These are phyloP conservation scores for Vickermania spadyakhi DNA, from an alignment of 208 protist genomes.

Conservation along the genomic window DNA sequence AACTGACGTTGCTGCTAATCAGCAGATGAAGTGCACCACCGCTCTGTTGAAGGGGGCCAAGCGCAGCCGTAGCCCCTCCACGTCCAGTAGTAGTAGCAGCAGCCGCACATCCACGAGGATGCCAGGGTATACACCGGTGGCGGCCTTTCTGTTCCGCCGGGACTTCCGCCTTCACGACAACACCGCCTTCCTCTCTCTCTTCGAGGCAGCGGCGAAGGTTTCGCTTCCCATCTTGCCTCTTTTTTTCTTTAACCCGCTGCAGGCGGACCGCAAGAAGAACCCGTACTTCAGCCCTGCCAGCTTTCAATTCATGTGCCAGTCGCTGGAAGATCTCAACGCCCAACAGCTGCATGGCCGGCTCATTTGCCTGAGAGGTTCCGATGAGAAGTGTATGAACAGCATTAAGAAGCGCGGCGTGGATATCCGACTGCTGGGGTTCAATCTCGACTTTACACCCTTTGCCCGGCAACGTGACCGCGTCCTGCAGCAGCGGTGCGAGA, in stretches of 20 bases:
- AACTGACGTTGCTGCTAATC: too few species aligned
- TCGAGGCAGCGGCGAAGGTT: conserved; percentile 10
- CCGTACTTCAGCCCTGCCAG: conserved; percentile 57
- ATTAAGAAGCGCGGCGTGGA: conserved; percentile 29
- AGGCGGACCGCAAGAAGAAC: conserved; percentile 47
- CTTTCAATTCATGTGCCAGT: conserved; percentile 64
- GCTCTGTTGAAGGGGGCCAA: background rate
- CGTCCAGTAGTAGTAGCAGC: background rate
- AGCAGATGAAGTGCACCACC: background rate
- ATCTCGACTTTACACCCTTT: conserved; percentile 70
- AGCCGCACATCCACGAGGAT: conserved; percentile 7
- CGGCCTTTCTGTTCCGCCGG: conserved; percentile 61
- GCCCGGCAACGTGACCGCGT: conserved; percentile 33
- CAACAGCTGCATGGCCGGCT: conserved; percentile 42
- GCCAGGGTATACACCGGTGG: conserved; percentile 16
- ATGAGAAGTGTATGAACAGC: conserved; percentile 27
- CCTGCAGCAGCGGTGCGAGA: conserved; percentile 28
- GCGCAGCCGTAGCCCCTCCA: background rate
- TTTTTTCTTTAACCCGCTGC: conserved; percentile 74
- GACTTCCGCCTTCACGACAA: conserved; percentile 65
- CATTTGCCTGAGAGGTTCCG: conserved; percentile 50
- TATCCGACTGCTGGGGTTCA: conserved; percentile 48
- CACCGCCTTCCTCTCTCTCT: conserved; percentile 38
- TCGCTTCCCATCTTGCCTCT: conserved; percentile 33
- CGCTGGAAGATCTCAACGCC: conserved; percentile 41